Conservation (phyloP, 805 yeast species). For the Candida coleopterorum region DNA sequence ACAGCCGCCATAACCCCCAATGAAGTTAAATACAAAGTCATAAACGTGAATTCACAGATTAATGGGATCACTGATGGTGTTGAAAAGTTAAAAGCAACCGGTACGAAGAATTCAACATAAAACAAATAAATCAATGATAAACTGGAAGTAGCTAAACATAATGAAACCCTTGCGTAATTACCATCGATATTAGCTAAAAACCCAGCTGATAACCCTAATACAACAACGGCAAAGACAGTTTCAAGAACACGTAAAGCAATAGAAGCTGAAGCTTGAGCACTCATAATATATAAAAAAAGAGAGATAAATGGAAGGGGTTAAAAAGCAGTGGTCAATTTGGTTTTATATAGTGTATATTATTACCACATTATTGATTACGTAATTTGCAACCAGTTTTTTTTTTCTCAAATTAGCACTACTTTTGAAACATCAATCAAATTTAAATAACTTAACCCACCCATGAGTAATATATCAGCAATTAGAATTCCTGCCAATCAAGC, state of each 20-base stretch:
- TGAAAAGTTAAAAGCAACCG: background rate
- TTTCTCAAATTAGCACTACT: background rate
- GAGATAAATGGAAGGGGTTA: background rate
- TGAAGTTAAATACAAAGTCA: conserved; percentile 7
- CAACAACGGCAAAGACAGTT: conserved; percentile 4
- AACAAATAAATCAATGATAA: conserved; percentile 6
- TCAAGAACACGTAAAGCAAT: conserved; percentile 7
- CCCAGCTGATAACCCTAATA: conserved; percentile 8
- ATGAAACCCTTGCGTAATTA: conserved; percentile 7
- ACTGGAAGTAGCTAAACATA: conserved; percentile 3
- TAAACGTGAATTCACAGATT: conserved; percentile 3
- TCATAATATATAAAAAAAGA: background rate
- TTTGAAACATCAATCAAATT: background rate
- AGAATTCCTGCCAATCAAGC: conserved; percentile 20
- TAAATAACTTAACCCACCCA: no score
- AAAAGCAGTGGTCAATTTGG: background rate
- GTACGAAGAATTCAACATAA: conserved; percentile 5
- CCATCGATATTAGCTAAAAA: conserved; percentile 3
- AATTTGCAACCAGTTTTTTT: background rate
- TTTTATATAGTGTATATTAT: no score
- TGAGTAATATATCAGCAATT: conserved; percentile 9
- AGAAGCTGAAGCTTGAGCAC: conserved; percentile 1
- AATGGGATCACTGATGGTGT: conserved; percentile 7
- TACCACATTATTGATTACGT: background rate
- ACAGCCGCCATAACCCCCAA: conserved; percentile 9